Evolutionary conservation across 257 asterid species (phyloP), one percentile per base, ranked within the genome.

Genomic region (Solanum tarijense): DNA sequence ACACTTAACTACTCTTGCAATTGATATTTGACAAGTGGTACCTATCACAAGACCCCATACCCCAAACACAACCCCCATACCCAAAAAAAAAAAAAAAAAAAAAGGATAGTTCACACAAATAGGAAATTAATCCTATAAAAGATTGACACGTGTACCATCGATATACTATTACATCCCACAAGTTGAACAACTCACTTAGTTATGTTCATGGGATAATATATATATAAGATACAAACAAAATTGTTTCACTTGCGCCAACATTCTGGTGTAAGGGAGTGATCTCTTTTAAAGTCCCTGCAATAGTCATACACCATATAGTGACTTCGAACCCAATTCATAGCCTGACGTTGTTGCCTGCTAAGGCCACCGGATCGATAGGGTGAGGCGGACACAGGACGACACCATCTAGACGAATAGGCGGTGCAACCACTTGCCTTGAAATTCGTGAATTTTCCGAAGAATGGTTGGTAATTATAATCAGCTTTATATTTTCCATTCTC

Each of bases 351-450:
- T 88, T 91, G 94, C 85, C 95, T 52, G 1, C 92, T 89, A 3
- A 96, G 95, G 31, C 96, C 91, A 29, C 98, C 98, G 12, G 98
- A 93, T 10, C 92, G 92, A 65, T 39, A 92, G 2, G 96, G 95
- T 0, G 98, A 95, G 78, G 93, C 98, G 1, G 99, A 93, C 46
- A 92, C 92, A 1, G 98, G 95, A 66, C 41, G 96, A 86, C 99
- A 96, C 94, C 98, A 65, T 0, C 92, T 23, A 1, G 98, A 86
- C 0, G 99, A 48, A 32, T 90, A 96, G 89, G 99, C 98, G 6
- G 99, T 36, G 94, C 99, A 96, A 52, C 99, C 99, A 5, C 92
- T 88, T 3, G 95, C 98, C 81, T 95, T 95, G 78, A 96, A 96
- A 83, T 92, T 92, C 1, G 89, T 90, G 90, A 96, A 96, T 88